A percentile compares a stretch with the other conserved stretches of the same genome.
Conservation (phyloP, 768 basidiomycete genomes). For the Tricholoma terreum region DNA sequence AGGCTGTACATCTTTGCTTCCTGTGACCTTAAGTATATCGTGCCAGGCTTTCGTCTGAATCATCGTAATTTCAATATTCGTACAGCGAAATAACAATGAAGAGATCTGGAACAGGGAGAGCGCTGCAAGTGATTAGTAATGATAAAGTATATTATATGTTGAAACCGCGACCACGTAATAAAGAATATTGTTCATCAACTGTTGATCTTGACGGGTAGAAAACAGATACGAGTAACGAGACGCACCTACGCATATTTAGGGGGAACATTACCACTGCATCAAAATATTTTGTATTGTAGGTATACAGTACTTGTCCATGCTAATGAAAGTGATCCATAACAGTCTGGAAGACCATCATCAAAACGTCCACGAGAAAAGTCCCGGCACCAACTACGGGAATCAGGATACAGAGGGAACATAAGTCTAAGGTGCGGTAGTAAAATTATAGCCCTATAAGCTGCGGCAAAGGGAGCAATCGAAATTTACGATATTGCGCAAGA, state of each 20-base stretch:
- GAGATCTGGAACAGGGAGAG: too few species aligned
- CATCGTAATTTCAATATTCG: too few species aligned
- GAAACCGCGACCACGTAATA: too few species aligned
- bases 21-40: too few species aligned
- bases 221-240: background rate
- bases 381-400: constrained; percentile 28
- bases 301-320: constrained; percentile 46
- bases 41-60: too few species aligned
- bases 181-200: too few species aligned
- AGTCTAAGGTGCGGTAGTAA: constrained; percentile 30
- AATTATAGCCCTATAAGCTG: constrained; percentile 50
- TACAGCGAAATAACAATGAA: too few species aligned
- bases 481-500: constrained; percentile 58
- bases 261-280: constrained; percentile 6
- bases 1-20: too few species aligned
- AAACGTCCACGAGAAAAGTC: constrained; percentile 36
- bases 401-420: constrained; percentile 26
- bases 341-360: constrained; percentile 25
- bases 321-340: constrained; percentile 33
- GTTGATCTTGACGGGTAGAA: too few species aligned
- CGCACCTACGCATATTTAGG: background rate
- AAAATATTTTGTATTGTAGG: constrained; percentile 41
- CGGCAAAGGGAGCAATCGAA: constrained; percentile 67
- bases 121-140: too few species aligned
- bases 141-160: too few species aligned